Base-by-base conservation (phyloP, 768 basidiomycete genomes). In the Cubamyces lactineus region DNA sequence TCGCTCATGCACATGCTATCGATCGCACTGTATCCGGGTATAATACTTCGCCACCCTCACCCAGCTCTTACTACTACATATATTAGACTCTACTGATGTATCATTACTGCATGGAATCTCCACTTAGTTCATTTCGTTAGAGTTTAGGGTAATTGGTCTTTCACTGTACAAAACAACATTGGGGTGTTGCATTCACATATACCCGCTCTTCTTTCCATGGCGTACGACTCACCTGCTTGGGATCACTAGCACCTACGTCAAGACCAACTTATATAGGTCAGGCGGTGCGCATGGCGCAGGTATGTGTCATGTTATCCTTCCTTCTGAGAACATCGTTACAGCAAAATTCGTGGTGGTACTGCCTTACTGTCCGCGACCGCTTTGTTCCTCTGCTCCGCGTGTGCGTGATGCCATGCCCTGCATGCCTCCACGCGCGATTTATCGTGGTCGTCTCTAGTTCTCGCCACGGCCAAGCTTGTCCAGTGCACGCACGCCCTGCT, bases 401-500 rank as follows among this genome's bases (percentile, higher is more conserved):
- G 23, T 46, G 40, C 4, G n/a, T 30, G 24, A 34, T 34, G 34
- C 34, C 51, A 57, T 58, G 56, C 46, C 56, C 62, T 34, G 56
- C 50, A 57, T 53, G 51, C n/a, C 45, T 30, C 56, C 28, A n/a
- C 21, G 12, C 39, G n/a, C 39, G 2, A 11, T n/a, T 21, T 42
- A 7, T 13, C 26, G 28, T 2, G 41, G 6, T 34, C 34, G 53
- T 23, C 34, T 19, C 53, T 66, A 69, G 66, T 68, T 71, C 66
- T 88, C 86, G 60, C 81, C 85, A 61, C 94, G 80, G 7, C 87
- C 89, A 39, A 98, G 85, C 76, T 96, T 97, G 69, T 95, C 94
- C 70, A 98, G 74, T 21, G 93, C 80, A 43, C 84, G 79, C 17
- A 82, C 75, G 34, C 96, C 96, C 75, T 96, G 88, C 76, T 98